A percentile compares a stretch with the other conserved stretches of the same genome.
Conservation (phyloP, 2,329 filamentous ascomycete species). For the Myriosclerotinia duriaeana region DNA sequence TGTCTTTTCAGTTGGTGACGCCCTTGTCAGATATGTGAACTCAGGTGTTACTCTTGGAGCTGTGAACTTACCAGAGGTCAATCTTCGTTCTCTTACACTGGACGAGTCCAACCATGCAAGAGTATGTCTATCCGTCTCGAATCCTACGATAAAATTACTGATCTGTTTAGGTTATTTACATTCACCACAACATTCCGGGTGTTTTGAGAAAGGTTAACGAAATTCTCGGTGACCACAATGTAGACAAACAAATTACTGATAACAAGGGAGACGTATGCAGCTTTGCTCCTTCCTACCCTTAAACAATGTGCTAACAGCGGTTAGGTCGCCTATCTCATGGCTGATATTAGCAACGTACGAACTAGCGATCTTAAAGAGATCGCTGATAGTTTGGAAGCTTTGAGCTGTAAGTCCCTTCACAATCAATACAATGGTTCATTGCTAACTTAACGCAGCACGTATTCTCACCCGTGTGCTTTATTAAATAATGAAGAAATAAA, state of each 20-base stretch:
- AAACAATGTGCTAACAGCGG: slow-evolving; percentile 30
- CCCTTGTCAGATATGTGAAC: slow-evolving; percentile 92
- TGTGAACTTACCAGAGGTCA: slow-evolving; percentile 96
- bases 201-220: slow-evolving; percentile 94
- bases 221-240: slow-evolving; percentile 91
- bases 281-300: not conserved
- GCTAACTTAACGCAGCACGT: slow-evolving; percentile 37
- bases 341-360: slow-evolving; percentile 87
- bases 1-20: slow-evolving; percentile 65
- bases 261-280: slow-evolving; percentile 77
- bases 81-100: slow-evolving; percentile 81
- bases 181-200: slow-evolving; percentile 94
- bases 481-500: slow-evolving; percentile 29
- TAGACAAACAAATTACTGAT: slow-evolving; percentile 98
- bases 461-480: slow-evolving; percentile 44
- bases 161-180: slow-evolving; percentile 72
- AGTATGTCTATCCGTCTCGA: slow-evolving; percentile 46
- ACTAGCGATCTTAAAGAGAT: slow-evolving; percentile 80
- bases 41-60: slow-evolving; percentile 87
- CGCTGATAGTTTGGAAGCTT: slow-evolving; percentile 75
- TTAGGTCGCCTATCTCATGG: slow-evolving; percentile 91
- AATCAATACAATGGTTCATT: slow-evolving; percentile 3
- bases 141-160: slow-evolving; percentile 28
- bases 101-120: slow-evolving; percentile 88
- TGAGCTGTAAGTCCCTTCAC: slow-evolving; percentile 63